Percentiles rank a stretch among this genome's conserved stretches.
Conservation (phyloP, 1,284 basidiomycete species). For the Pseudozyma tsukubaensis region DNA sequence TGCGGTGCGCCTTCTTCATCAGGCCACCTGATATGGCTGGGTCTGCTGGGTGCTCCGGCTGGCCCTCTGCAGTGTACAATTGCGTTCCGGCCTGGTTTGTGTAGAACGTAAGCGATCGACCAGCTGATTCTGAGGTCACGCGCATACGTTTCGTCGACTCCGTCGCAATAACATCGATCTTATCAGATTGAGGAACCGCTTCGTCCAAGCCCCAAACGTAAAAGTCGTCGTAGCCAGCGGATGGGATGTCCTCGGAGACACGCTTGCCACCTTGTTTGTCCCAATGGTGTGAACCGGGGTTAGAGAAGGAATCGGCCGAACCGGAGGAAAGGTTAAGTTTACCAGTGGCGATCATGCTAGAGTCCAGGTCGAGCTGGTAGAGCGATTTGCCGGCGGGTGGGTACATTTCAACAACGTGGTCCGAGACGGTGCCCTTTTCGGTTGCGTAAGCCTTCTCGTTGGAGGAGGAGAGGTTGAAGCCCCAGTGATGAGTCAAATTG, state of each 20-base stretch:
- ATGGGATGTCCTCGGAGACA: conserved; percentile 34
- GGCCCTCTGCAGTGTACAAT: conserved; percentile 55
- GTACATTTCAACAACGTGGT: conserved; percentile 54
- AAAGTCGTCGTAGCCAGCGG: conserved; percentile 60
- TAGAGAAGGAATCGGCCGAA: conserved; percentile 29
- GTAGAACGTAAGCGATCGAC: conserved; percentile 47
- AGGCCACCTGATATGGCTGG: conserved; percentile 28
- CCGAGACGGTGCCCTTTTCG: conserved; percentile 40
- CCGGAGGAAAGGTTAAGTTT: conserved; percentile 21
- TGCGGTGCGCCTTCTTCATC: conserved; percentile 50
- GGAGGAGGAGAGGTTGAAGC: conserved; percentile 59
- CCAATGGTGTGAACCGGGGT: conserved; percentile 49
- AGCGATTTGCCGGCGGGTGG: conserved; percentile 27
- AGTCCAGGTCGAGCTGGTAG: conserved; percentile 53
- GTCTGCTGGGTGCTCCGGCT: conserved; percentile 43
- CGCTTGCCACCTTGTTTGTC: conserved; percentile 35
- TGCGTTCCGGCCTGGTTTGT: conserved; percentile 63
- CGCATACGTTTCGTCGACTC: conserved; percentile 39
- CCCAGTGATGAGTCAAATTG: conserved; percentile 67
- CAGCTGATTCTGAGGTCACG: conserved; percentile 37
- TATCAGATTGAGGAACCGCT: conserved; percentile 29
- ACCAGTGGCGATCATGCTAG: conserved; percentile 49
- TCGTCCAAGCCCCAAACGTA: conserved; percentile 56
- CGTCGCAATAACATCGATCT: conserved; percentile 29
- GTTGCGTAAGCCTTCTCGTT: conserved; percentile 25